These are phyloP conservation scores for Salix arbutifolia DNA, from an alignment of 345 rosid species.

Conservation along the genomic window DNA sequence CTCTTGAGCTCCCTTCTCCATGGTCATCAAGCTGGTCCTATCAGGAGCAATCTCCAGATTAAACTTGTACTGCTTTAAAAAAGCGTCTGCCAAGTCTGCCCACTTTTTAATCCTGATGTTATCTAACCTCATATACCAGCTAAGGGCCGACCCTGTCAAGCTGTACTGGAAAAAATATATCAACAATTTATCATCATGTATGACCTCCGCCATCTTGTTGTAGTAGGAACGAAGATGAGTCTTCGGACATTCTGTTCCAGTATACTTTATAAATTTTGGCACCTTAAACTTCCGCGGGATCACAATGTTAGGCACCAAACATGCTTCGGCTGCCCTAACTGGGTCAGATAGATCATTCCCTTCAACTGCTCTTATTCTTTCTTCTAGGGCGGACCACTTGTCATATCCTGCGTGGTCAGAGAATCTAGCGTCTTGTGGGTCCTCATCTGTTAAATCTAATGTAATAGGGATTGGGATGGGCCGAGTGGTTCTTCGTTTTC, in stretches of 20 bases:
- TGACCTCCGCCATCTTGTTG: too few species aligned
- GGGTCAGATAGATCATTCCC: neutral
- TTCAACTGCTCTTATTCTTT: neutral
- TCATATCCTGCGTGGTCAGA: accelerated
- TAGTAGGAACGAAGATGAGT: too few species aligned
- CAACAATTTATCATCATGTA: too few species aligned
- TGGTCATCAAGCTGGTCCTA: too few species aligned
- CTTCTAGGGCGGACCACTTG: neutral
- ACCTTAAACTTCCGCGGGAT: neutral
- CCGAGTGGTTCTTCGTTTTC: neutral
- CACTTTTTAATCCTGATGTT: too few species aligned
- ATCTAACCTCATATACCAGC: too few species aligned
- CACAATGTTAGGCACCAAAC: neutral
- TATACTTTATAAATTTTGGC: accelerated
- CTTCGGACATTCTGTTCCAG: accelerated
- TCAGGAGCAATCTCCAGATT: too few species aligned
- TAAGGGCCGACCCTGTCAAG: too few species aligned
- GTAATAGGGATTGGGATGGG: neutral
- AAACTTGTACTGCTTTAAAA: too few species aligned
- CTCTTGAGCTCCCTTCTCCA: too few species aligned
- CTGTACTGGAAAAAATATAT: too few species aligned
- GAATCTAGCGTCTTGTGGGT: neutral
- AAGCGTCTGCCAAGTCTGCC: too few species aligned
- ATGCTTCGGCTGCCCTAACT: neutral
- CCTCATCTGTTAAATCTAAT: neutral